phyloP scores from a whole-genome alignment of 768 basidiomycete species.

The Pleurotus tuoliensis region DNA sequence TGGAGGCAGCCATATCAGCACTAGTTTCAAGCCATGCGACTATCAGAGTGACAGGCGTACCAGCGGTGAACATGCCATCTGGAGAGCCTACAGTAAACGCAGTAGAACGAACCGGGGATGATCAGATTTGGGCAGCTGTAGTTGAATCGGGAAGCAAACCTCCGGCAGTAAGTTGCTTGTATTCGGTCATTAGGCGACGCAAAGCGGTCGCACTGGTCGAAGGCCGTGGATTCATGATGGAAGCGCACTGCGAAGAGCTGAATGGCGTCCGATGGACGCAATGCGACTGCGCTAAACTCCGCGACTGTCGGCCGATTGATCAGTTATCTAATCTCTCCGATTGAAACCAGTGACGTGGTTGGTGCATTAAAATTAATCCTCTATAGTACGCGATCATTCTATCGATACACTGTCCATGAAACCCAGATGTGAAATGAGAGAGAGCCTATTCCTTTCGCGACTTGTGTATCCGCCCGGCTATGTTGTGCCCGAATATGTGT shows the following conservation, averaged over 20 bases:
- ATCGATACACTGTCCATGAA: not conserved
- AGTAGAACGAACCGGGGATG: not conserved
- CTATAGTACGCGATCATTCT: not conserved
- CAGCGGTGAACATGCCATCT: slow-evolving; percentile 96
- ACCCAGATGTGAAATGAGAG: no score
- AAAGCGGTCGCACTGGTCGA: slow-evolving; percentile 68
- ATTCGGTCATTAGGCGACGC: slow-evolving; percentile 88
- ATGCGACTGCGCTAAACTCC: slow-evolving; percentile 1
- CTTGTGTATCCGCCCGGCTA: slow-evolving; percentile 41
- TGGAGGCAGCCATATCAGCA: slow-evolving; percentile 11
- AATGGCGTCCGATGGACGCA: not conserved
- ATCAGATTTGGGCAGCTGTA: not conserved
- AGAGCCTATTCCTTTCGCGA: slow-evolving; percentile 16
- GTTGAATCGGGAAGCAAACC: slow-evolving; percentile 34
- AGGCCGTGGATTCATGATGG: slow-evolving; percentile 48
- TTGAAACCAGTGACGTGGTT: not conserved
- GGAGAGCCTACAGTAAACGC: slow-evolving; percentile 56
- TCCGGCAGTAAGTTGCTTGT: slow-evolving; percentile 79
- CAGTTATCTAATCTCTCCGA: slow-evolving; percentile 3
- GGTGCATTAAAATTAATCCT: not conserved
- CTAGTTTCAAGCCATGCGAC: not conserved
- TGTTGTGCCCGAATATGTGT: slow-evolving; percentile 68
- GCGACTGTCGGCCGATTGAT: not conserved
- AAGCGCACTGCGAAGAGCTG: not conserved
- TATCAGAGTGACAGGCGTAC: slow-evolving; percentile 26